Conservation (phyloP, 257 asterid species). For the Apocynum venetum region DNA sequence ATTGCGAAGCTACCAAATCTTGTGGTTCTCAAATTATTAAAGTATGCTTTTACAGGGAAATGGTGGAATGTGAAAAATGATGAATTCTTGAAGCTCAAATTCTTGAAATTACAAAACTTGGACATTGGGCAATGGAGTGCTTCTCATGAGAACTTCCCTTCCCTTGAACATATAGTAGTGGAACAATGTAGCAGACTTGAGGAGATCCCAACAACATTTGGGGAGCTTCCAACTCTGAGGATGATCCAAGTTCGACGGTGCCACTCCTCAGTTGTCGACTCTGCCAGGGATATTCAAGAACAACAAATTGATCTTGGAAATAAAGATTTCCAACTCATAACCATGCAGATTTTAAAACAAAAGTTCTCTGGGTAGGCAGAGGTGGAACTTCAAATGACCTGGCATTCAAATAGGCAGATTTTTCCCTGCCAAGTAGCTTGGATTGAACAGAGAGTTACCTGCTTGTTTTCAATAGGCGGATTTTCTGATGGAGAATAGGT, state of each 20-base stretch:
- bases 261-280: background rate
- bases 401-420: no score
- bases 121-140: background rate
- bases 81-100: background rate
- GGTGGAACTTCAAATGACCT: no score
- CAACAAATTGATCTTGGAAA: background rate
- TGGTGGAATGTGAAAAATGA: constrained; percentile 1
- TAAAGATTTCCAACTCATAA: background rate
- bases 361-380: no score
- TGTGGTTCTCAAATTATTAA: constrained; percentile 2
- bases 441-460: no score
- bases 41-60: background rate
- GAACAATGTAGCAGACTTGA: background rate
- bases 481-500: no score
- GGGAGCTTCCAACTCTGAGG: background rate
- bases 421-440: no score
- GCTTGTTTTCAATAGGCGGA: no score
- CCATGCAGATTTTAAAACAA: no score
- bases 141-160: background rate
- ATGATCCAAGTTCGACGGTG: background rate
- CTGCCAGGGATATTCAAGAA: background rate
- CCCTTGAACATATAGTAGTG: background rate
- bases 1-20: background rate
- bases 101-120: background rate
- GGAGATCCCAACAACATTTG: background rate